A percentile compares a stretch with the other conserved stretches of the same genome.
These are phyloP conservation scores for Populus tomentosa DNA, from an alignment of 441 rosid species.

Conservation along the genomic window DNA sequence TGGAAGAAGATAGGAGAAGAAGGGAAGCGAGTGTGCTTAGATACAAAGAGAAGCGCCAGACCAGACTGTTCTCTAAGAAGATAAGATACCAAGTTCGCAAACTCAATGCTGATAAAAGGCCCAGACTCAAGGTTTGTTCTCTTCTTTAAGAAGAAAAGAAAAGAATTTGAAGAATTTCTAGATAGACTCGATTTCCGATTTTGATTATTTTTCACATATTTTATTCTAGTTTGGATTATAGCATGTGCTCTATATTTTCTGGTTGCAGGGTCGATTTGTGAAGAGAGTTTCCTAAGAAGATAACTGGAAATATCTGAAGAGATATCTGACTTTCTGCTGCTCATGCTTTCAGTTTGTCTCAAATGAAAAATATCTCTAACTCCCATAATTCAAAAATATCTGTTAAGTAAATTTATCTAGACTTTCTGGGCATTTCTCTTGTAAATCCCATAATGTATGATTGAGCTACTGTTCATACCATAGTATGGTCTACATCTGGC, in stretches of 20 bases:
- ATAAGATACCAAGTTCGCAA: constrained; percentile 84
- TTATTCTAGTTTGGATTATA: not conserved
- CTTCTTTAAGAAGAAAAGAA: not conserved
- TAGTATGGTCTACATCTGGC: constrained; percentile 3
- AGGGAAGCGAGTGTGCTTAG: constrained; percentile 79
- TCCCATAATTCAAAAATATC: not conserved
- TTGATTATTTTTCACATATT: not conserved
- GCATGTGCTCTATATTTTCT: not conserved
- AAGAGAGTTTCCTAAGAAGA: constrained; percentile 30
- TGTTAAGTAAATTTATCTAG: not conserved
- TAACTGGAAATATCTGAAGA: not conserved
- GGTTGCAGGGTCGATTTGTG: constrained; percentile 58
- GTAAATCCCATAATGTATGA: not conserved
- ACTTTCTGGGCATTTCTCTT: not conserved
- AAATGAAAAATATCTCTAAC: constrained; percentile 2
- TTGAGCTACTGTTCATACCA: not conserved
- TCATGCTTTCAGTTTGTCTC: not conserved
- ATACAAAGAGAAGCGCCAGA: constrained; percentile 76
- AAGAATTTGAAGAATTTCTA: not conserved
- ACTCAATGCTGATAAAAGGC: constrained; percentile 82
- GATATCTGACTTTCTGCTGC: not conserved
- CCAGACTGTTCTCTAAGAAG: constrained; percentile 72
- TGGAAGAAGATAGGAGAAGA: constrained; percentile 59
- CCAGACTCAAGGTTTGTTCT: constrained; percentile 56
- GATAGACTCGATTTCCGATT: too few species aligned